Conservation (phyloP, 768 basidiomycete species). For the Suillus subluteus region DNA sequence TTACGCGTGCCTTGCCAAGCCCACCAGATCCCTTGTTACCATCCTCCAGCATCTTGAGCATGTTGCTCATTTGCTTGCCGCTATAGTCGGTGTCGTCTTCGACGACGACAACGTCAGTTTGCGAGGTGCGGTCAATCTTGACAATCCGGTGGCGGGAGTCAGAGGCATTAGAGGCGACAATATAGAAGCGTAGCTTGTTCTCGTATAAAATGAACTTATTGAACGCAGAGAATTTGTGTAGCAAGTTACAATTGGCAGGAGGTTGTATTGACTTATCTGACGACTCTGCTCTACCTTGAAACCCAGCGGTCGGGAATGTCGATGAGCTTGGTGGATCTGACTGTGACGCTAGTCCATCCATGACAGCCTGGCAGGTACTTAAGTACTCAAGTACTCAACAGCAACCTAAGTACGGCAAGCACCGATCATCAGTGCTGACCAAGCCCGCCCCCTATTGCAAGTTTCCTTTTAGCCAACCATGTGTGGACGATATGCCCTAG, state of each 20-base stretch:
- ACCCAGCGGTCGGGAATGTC: not conserved
- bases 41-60: conserved; percentile 95
- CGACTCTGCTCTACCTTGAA: not conserved
- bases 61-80: conserved; percentile 84
- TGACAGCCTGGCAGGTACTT: not conserved
- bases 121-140: conserved; percentile 88
- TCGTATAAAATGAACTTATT: conserved; percentile 96
- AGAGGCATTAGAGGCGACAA: conserved; percentile 88
- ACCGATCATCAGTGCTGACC: not conserved
- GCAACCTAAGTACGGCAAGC: not conserved
- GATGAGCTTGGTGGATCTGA: conserved; percentile 3
- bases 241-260: not conserved
- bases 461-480: conserved; percentile 35
- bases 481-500: conserved; percentile 69
- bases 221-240: conserved; percentile 24
- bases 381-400: too few relatives aligned
- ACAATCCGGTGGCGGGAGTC: conserved; percentile 90
- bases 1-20: conserved; percentile 74
- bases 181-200: conserved; percentile 87
- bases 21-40: conserved; percentile 91
- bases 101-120: conserved; percentile 72
- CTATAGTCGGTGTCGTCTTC: conserved; percentile 91
- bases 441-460: not conserved
- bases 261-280: conserved; percentile 1
- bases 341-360: not conserved